A percentile compares a stretch with the other conserved stretches of the same genome.
Evolutionary conservation across 2,329 filamentous ascomycete genomes (phyloP).

Genomic region (Aureobasidium zeae): DNA sequence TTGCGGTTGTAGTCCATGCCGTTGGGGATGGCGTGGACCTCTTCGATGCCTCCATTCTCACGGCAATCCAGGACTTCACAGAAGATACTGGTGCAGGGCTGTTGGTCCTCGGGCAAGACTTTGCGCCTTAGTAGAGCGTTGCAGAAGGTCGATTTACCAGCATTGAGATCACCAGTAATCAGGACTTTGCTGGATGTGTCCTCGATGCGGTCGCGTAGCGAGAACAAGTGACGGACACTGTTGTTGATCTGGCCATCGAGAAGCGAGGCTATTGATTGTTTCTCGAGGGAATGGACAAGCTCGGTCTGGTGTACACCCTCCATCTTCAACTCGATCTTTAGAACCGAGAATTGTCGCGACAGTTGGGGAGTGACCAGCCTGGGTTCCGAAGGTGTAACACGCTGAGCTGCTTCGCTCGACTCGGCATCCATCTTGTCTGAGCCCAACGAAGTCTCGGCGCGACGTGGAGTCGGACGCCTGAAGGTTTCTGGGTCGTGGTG

Average conservation of each 20-base stretch:
- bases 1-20: slow-evolving; percentile 71
- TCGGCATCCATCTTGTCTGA: slow-evolving; percentile 52
- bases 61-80: slow-evolving; percentile 90
- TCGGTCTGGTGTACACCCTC: slow-evolving; percentile 79
- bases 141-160: slow-evolving; percentile 97
- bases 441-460: slow-evolving; percentile 64
- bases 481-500: slow-evolving; percentile 32
- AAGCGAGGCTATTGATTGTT: slow-evolving; percentile 78
- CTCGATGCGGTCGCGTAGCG: slow-evolving; percentile 85
- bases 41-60: slow-evolving; percentile 83
- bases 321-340: slow-evolving; percentile 91
- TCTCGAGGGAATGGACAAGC: slow-evolving; percentile 88
- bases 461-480: slow-evolving; percentile 45
- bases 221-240: slow-evolving; percentile 81
- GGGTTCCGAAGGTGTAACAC: slow-evolving; percentile 59
- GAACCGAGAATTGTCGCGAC: slow-evolving; percentile 86
- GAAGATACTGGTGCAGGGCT: slow-evolving; percentile 96
- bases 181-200: slow-evolving; percentile 96
- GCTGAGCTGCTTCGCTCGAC: slow-evolving; percentile 57
- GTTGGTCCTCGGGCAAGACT: slow-evolving; percentile 89
- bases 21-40: slow-evolving; percentile 90
- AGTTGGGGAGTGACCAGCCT: slow-evolving; percentile 85
- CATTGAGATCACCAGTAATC: slow-evolving; percentile 91
- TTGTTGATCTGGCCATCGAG: slow-evolving; percentile 90
- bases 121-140: slow-evolving; percentile 92